A percentile compares a stretch with the other conserved stretches of the same genome.
These are phyloP conservation scores for Wickerhamiella kazuoi DNA, from an alignment of 805 yeast species.

Conservation along the genomic window DNA sequence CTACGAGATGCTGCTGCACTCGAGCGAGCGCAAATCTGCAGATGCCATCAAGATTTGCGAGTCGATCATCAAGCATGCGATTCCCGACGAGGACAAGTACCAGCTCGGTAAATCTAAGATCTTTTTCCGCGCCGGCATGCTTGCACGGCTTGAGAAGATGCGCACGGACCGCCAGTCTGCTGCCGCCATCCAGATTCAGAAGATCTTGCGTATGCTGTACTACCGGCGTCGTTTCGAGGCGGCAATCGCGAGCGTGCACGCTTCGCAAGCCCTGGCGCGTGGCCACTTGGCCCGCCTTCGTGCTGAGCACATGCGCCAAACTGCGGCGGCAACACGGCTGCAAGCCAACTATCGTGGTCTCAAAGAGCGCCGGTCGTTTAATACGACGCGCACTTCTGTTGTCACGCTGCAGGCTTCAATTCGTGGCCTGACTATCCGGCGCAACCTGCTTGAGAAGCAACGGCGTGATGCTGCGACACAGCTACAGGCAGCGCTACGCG, in stretches of 20 bases:
- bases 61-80: conserved; percentile 44
- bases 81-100: conserved; percentile 47
- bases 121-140: conserved; percentile 91
- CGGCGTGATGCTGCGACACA: conserved; percentile 45
- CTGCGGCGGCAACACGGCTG: conserved; percentile 44
- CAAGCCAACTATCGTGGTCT: conserved; percentile 41
- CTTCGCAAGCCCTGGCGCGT: conserved; percentile 43
- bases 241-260: conserved; percentile 34
- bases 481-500: conserved; percentile 61
- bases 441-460: conserved; percentile 30
- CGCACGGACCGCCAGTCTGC: conserved; percentile 60
- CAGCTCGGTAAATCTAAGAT: conserved; percentile 88
- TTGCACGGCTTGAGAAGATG: conserved; percentile 75
- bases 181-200: conserved; percentile 75
- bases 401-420: conserved; percentile 39
- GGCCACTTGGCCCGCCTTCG: conserved; percentile 45
- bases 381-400: conserved; percentile 35
- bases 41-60: conserved; percentile 49
- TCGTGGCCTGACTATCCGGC: conserved; percentile 35
- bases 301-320: conserved; percentile 32
- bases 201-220: conserved; percentile 48
- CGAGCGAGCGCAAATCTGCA: conserved; percentile 39
- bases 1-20: conserved; percentile 65
- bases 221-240: conserved; percentile 45
- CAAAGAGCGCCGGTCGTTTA: conserved; percentile 33